phyloP scores from a whole-genome alignment of 2,329 filamentous ascomycete genomes.

The Dendrostoma leiphaemia region DNA sequence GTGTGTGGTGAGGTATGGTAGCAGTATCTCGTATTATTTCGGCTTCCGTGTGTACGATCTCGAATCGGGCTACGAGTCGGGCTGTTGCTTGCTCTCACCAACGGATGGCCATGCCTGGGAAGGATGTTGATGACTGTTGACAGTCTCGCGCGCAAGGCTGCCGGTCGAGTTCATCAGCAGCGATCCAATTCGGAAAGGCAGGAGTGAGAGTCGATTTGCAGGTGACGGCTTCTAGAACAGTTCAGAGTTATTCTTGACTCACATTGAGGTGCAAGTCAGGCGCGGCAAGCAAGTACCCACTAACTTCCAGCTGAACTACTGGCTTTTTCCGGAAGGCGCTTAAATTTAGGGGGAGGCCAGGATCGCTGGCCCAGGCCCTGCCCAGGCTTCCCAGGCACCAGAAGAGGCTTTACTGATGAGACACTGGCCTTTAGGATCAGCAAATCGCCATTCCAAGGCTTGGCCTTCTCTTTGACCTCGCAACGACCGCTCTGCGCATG shows the following conservation, averaged over 20 bases:
- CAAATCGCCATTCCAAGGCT: no score
- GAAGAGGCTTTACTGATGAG: background rate
- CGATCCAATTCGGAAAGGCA: no score
- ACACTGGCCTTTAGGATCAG: background rate
- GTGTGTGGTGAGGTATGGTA: background rate
- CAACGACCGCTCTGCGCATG: constrained; percentile 2
- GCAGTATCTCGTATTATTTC: background rate
- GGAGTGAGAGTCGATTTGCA: background rate
- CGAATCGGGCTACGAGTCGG: no score
- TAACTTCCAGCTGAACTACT: background rate
- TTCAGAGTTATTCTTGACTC: background rate
- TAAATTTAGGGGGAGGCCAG: background rate
- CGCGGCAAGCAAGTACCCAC: background rate
- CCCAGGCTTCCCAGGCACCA: background rate
- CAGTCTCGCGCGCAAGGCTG: no score
- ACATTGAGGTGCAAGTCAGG: background rate
- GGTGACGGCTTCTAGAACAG: background rate
- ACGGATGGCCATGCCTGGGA: background rate
- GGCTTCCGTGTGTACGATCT: no score
- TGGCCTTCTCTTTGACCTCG: background rate
- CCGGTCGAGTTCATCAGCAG: no score
- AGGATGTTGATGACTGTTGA: no score
- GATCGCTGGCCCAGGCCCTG: background rate
- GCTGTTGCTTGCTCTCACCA: no score
- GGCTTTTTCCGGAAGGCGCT: background rate